Conservation (phyloP, 768 basidiomycete genomes). For the Tubosaeta brunneosetosa region DNA sequence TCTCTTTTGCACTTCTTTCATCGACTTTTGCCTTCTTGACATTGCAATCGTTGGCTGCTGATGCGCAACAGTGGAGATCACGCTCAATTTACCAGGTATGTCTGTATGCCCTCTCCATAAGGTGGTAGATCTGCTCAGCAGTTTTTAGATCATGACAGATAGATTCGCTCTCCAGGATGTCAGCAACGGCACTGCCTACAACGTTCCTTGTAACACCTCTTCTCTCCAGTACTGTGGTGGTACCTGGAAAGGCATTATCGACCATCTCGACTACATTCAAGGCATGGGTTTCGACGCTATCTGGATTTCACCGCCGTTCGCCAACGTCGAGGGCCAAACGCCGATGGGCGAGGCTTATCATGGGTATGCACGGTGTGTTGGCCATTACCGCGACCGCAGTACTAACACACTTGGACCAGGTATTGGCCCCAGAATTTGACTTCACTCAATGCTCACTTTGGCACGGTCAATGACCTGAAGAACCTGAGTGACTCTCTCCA, state of each 20-base stretch:
- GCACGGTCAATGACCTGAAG: constrained; percentile 46
- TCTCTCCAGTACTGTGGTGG: constrained; percentile 54
- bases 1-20: constrained; percentile 5
- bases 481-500: constrained; percentile 46
- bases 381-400: neutral
- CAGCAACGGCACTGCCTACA: constrained; percentile 23
- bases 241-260: constrained; percentile 47
- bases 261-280: constrained; percentile 59
- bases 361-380: constrained; percentile 31
- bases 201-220: constrained; percentile 41
- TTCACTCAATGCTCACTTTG: constrained; percentile 50
- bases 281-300: constrained; percentile 58
- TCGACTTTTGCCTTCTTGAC: constrained; percentile 6
- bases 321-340: constrained; percentile 45
- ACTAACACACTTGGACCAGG: constrained; percentile 16
- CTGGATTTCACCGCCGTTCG: constrained; percentile 54
- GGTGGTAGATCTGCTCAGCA: neutral
- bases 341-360: constrained; percentile 55
- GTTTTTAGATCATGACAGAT: constrained; percentile 46
- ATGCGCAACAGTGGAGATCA: constrained; percentile 46
- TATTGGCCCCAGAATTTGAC: constrained; percentile 52
- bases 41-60: constrained; percentile 29
- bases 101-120: neutral
- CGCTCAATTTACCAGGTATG: constrained; percentile 52
- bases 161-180: constrained; percentile 52